Evolutionary conservation across 495 filamentous ascomycete species (phyloP).

Genomic region (Lasiosphaeria ovina): DNA sequence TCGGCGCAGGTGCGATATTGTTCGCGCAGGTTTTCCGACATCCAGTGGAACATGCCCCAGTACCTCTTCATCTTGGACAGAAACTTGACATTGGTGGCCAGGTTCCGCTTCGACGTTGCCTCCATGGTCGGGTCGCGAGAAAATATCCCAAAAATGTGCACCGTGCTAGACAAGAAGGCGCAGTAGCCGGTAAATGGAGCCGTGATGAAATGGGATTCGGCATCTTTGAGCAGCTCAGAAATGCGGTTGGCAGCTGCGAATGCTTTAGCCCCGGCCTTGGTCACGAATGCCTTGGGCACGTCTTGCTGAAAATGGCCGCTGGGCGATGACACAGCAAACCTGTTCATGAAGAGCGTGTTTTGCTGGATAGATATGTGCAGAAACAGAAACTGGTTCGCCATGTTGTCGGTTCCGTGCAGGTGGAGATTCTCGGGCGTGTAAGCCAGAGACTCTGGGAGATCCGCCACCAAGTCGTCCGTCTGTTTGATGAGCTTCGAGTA

Average conservation of each 20-base stretch:
- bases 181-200: conserved; percentile 95
- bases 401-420: conserved; percentile 75
- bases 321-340: conserved; percentile 77
- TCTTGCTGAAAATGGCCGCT: conserved; percentile 65
- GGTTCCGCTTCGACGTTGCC: conserved; percentile 74
- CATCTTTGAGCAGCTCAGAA: conserved; percentile 76
- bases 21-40: conserved; percentile 89
- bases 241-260: conserved; percentile 89
- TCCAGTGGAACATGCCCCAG: conserved; percentile 97
- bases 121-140: conserved; percentile 72
- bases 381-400: conserved; percentile 93
- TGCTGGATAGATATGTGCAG: conserved; percentile 88
- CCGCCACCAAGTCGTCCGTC: conserved; percentile 64
- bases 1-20: conserved; percentile 85
- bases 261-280: conserved; percentile 69
- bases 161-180: conserved; percentile 86
- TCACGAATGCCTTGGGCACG: conserved; percentile 76
- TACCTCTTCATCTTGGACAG: conserved; percentile 92
- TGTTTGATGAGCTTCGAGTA: conserved; percentile 70
- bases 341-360: conserved; percentile 84
- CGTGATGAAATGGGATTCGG: conserved; percentile 73
- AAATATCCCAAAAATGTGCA: conserved; percentile 91
- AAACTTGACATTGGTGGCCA: conserved; percentile 87
- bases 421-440: conserved; percentile 84
- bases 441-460: conserved; percentile 65